Conservation (phyloP, 805 yeast species). For the Yamadazyma sp. region DNA sequence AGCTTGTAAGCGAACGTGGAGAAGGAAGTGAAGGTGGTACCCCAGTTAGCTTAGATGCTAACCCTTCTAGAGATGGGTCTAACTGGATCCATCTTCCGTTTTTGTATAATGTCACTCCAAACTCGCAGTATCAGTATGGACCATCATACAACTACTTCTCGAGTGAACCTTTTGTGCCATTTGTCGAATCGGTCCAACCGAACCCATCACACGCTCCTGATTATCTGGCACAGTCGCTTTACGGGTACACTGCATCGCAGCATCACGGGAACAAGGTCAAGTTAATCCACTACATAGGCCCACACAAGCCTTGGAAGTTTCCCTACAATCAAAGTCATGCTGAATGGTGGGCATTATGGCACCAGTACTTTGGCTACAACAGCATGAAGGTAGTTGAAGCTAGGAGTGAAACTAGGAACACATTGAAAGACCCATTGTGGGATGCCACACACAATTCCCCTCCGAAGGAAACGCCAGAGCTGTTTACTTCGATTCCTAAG, state of each 20-base stretch:
- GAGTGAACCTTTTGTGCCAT: constrained; percentile 5
- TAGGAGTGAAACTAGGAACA: constrained; percentile 3
- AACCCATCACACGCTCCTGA: constrained; percentile 4
- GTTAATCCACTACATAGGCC: constrained; percentile 68
- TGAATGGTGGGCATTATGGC: constrained; percentile 44
- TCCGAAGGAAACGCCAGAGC: constrained; percentile 22
- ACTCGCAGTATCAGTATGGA: constrained; percentile 61
- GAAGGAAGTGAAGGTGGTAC: not conserved
- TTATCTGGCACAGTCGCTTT: constrained; percentile 11
- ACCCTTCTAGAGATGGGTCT: constrained; percentile 10
- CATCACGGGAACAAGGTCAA: constrained; percentile 37
- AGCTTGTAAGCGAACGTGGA: not conserved
- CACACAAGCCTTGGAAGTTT: constrained; percentile 55
- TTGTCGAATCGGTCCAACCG: not conserved
- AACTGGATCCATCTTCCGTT: constrained; percentile 79
- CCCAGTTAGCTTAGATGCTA: not conserved
- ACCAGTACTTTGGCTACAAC: constrained; percentile 21
- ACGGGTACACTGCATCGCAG: constrained; percentile 21
- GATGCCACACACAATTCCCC: constrained; percentile 46
- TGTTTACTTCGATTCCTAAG: constrained; percentile 2
- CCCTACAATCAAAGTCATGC: constrained; percentile 20
- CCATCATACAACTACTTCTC: constrained; percentile 65
- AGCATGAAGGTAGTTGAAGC: constrained; percentile 8
- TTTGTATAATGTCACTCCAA: constrained; percentile 76
- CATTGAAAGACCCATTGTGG: constrained; percentile 35